Base-by-base conservation (phyloP, 164 flowering plant genomes). In the Vitis rupestris region DNA sequence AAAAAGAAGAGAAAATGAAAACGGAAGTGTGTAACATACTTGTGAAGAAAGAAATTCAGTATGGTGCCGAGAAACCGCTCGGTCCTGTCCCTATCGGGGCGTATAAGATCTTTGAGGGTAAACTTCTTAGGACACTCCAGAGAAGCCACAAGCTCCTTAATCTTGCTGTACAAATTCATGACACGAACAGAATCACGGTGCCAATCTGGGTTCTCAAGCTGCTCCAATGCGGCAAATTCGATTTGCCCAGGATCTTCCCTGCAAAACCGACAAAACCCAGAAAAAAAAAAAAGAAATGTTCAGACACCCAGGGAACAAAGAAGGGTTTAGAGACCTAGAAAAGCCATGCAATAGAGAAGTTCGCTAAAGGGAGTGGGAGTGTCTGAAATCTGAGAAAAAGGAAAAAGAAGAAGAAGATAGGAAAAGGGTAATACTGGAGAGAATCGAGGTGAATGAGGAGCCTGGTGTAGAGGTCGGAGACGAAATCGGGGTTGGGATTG, bases 151-250 rank as follows among this genome's bases (percentile, higher is more conserved):
- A 85, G 51, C 48, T 85, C 83, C 80, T 72, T 87, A 50, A 90
- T 67, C 81, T 83, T 89, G 47, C 64, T 66, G 69, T 62, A 88
- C 81, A 93, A 73, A 74, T 84, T 90, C 73, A 87, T 74, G 3
- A 50, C 64, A 62, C 74, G 79, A n/a, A 87, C 75, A 0, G 99
- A 89, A 2, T 84, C 85, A 0, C 66, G 70, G 59, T 87, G 90
- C 58, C 69, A 68, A 30, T 96, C 97, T 5, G 98, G 98, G 69
- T 91, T 86, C 81, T 91, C 99, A 29, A 96, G 76, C 67, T 78
- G 85, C 79, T 83, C 93, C 58, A 95, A 72, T 13, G 88, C 96
- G 8, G 64, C 74, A 55, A 93, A 95, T 69, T 89, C 93, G 27
- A 85, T 72, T 65, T 88, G 93, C 49, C 76, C 90, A 30, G 79